Base-by-base conservation (phyloP, 331 rosid species). In the Erythrophleum ivorense region DNA sequence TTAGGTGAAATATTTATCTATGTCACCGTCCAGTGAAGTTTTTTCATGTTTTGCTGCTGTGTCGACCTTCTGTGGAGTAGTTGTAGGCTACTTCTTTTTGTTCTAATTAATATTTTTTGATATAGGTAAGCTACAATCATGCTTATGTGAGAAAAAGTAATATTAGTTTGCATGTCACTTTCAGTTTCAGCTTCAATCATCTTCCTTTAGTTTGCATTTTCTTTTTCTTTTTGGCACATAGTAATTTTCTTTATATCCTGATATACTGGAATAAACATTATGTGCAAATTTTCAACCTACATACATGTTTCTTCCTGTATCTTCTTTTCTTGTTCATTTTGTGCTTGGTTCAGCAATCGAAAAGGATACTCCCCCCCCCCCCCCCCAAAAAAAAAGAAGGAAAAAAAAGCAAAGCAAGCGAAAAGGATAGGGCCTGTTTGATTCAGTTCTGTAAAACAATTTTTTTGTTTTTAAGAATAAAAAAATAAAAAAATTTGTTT, bases 1-100 rank as follows among this genome's bases (percentile, higher is more conserved):
- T 86, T 90, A 84, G 97, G 87, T 92, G 90, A 85, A 84, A 50
- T 48, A 60, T 69, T 59, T 69, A 88, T 58, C 90, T 41, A 77
- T 71, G 71, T 66, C 71, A 80, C 80, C 78, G 75, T 59, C 89
- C 57, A 40, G 18, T 40, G 29, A 29, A 24, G 5, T 7, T 45
- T 57, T 78, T 78, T 77, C 84, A 55, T 31, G 34, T 63, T 77
- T n/a, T 82, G 71, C 76, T 67, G 77, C 82, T 40, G 2, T 43
- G 59, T 15, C 29, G 19, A 49, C 67, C 50, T 50, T 46, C 5
- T 48, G 33, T 58, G 21, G 13, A 38, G 65, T 58, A 53, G 16
- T 2, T 48, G 58, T 76, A 49, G 52, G 73, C 33, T 2, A 5
- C 15, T 60, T 9, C 57, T 29, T 43, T 58, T 73, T 13, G 15